Base-by-base conservation (phyloP, 306 rosid genomes). In the Rosa multiflora region DNA sequence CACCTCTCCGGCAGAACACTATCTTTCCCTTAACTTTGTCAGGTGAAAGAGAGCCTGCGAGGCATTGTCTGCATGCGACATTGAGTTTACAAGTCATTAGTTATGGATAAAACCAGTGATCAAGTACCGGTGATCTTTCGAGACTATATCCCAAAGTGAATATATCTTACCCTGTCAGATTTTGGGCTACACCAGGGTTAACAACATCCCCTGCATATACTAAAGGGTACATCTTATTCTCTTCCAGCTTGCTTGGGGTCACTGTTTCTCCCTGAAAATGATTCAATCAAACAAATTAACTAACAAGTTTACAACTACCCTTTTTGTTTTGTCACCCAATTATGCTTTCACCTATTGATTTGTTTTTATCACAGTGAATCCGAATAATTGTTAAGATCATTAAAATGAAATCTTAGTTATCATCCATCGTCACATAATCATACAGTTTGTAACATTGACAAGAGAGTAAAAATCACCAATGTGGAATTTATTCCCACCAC, bases 1-100 rank as follows among this genome's bases (percentile, higher is more conserved):
- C 26, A 7, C 96, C 99, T 87, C 99, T 91, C 78, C 83, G 56
- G 87, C 99, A 95, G 9, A 95, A 0, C 49, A 95, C 92, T 83
- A 95, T 88, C 82, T 92, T 94, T 52, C 99, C 99, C 44, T 74
- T 74, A 18, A 82, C 88, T 84, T 91, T 89, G 70, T 79, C 76
- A 1, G 90, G 85, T 37, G 89, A 77, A 70, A 94, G 99, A 49
- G 88, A 86, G 10, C 84, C 89, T 32, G 87, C 88, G 14, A 91
- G 76, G 81, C 97, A 94, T 81, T 72, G 86, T 62, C 99, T 95
- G 92, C 88, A 73, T 42, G 75, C 59, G 51, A 55, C 40, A 70
- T 40, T 21, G 58, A 52, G 67, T 52, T 29, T 66, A 23, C 59
- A n/a, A 8, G 70, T 72, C 10, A 53, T 78, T 64, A 67, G 17